These are phyloP conservation scores for Globisporangium cystogenes DNA, from an alignment of 352 stramenopile species.

Conservation along the genomic window DNA sequence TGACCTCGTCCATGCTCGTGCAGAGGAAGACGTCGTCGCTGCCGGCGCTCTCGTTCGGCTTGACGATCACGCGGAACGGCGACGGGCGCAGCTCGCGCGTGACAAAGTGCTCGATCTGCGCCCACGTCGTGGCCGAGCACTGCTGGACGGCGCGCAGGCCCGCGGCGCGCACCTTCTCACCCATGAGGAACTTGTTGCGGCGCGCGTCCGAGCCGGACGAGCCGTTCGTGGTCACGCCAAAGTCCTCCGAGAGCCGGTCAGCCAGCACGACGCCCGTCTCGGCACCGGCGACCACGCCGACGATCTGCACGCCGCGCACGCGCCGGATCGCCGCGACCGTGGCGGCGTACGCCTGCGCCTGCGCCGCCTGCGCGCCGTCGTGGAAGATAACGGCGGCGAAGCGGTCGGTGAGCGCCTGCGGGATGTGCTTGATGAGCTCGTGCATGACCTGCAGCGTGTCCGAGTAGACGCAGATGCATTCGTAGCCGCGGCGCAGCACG, in stretches of 20 bases:
- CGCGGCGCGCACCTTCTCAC: constrained; percentile 69
- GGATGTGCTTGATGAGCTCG: constrained; percentile 66
- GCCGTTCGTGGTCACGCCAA: constrained; percentile 87
- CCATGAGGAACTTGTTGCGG: constrained; percentile 89
- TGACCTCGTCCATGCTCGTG: constrained; percentile 86
- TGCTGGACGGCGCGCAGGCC: constrained; percentile 80
- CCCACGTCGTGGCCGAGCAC: constrained; percentile 70
- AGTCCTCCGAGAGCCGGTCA: constrained; percentile 85
- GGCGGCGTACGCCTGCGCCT: constrained; percentile 23
- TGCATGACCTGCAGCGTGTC: constrained; percentile 73
- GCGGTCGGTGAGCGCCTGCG: constrained; percentile 34
- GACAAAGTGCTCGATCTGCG: constrained; percentile 80
- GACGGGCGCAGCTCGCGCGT: constrained; percentile 37
- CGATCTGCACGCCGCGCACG: constrained; percentile 43
- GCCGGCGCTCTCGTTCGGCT: constrained; percentile 92
- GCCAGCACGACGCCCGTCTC: constrained; percentile 93
- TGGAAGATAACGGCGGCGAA: constrained; percentile 72
- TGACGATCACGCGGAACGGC: constrained; percentile 85
- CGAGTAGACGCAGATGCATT: constrained; percentile 68
- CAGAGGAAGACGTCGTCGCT: constrained; percentile 94
- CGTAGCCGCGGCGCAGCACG: constrained; percentile 83
- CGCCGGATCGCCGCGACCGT: constrained; percentile 31
- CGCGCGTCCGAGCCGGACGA: constrained; percentile 69
- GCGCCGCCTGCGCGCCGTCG: constrained; percentile 34
- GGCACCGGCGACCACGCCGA: constrained; percentile 86